Conservation (phyloP, 2,329 filamentous ascomycete species). For the Claviceps maximensis region DNA sequence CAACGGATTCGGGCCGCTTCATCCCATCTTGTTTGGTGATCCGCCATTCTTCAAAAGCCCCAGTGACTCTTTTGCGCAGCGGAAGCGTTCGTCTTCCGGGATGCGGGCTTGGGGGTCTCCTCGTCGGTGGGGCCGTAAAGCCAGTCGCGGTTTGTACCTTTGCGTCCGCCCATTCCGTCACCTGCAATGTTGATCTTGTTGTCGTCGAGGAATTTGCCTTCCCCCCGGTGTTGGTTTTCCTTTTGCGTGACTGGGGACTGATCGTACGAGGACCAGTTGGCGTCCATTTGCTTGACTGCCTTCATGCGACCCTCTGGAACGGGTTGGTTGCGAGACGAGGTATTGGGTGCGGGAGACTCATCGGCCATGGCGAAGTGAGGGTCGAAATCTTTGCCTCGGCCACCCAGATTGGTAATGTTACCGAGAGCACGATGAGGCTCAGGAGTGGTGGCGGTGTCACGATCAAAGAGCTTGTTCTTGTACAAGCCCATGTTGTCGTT, state of each 20-base stretch:
- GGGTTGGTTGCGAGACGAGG: conserved; percentile 26
- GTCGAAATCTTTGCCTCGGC: conserved; percentile 64
- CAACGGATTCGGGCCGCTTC: too few relatives aligned
- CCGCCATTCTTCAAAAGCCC: conserved; percentile 27
- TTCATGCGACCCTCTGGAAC: conserved; percentile 50
- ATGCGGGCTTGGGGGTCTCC: conserved; percentile 20
- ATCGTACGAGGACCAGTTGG: conserved; percentile 45
- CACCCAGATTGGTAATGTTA: conserved; percentile 59
- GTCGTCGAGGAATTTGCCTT: conserved; percentile 33
- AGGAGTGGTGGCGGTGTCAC: conserved; percentile 32
- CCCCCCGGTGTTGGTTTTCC: conserved; percentile 35
- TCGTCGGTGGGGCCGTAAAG: conserved; percentile 40
- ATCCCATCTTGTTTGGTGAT: neutral
- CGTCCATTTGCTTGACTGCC: conserved; percentile 60
- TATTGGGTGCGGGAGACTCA: conserved; percentile 37
- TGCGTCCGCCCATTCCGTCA: conserved; percentile 53
- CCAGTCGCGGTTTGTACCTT: conserved; percentile 43
- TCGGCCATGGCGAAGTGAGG: conserved; percentile 68
- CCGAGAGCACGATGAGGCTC: conserved; percentile 36
- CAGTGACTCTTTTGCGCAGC: conserved; percentile 25
- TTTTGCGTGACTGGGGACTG: conserved; percentile 39
- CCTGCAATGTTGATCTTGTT: conserved; percentile 34
- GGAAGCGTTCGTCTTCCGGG: conserved; percentile 21
- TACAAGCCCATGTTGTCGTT: conserved; percentile 61
- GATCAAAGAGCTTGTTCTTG: conserved; percentile 59